phyloP scores from a whole-genome alignment of 1,139 yeast species.

The Candida glucosophila region DNA sequence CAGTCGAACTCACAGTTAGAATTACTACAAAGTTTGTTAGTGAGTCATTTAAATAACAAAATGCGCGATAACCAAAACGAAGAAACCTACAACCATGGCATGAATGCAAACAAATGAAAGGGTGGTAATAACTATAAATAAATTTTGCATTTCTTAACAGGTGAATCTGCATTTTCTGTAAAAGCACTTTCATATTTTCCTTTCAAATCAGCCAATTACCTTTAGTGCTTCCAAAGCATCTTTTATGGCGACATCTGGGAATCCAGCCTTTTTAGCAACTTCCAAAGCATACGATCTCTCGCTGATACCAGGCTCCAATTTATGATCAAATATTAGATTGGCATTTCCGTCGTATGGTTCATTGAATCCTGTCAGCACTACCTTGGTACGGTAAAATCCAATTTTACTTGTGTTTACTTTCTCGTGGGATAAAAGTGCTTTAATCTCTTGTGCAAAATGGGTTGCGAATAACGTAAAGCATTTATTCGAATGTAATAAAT shows the following conservation, averaged over 20 bases:
- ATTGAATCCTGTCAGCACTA: too few species aligned
- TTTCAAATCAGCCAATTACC: too few species aligned
- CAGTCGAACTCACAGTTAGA: constrained; percentile 60
- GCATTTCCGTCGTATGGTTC: constrained; percentile 9
- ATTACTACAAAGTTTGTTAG: constrained; percentile 48
- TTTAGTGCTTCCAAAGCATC: constrained; percentile 38
- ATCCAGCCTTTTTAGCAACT: constrained; percentile 79
- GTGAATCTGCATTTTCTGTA: too few species aligned
- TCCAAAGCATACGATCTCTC: constrained; percentile 75
- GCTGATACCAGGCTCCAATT: constrained; percentile 63
- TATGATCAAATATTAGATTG: constrained; percentile 48
- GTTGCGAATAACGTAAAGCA: constrained; percentile 88
- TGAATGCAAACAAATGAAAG: constrained; percentile 62
- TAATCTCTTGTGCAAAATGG: constrained; percentile 73
- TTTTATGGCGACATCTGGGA: constrained; percentile 53
- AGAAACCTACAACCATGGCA: constrained; percentile 55
- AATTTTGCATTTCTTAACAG: too few species aligned
- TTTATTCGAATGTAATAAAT: constrained; percentile 45
- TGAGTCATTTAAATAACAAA: constrained; percentile 46
- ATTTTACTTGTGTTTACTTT: constrained; percentile 23
- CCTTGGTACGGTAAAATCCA: constrained; percentile 29
- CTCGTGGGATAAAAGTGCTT: constrained; percentile 17
- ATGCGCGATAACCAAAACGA: constrained; percentile 38
- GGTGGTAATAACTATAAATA: too few species aligned
- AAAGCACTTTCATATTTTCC: too few species aligned